A percentile compares a stretch with the other conserved stretches of the same genome.
Evolutionary conservation across 208 protist species (phyloP).

Genomic region (Entamoeba histolytica): DNA sequence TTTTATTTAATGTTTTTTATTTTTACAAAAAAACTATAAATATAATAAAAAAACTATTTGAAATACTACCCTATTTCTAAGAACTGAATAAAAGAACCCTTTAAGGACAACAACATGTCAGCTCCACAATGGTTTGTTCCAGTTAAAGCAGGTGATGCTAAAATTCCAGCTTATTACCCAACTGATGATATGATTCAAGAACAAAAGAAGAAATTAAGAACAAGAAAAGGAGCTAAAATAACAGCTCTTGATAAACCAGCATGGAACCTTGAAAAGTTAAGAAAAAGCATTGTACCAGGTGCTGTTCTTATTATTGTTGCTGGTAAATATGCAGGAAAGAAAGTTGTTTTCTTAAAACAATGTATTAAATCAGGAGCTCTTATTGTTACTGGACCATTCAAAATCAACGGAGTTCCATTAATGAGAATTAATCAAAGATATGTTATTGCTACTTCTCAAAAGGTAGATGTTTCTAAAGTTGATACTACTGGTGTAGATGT

Average conservation of each 20-base stretch:
- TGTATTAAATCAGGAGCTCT: slow-evolving; percentile 63
- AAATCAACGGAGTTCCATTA: slow-evolving; percentile 84
- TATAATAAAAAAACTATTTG: too few species aligned
- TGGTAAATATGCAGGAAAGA: slow-evolving; percentile 71
- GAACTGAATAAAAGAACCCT: too few species aligned
- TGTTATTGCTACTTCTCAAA: slow-evolving; percentile 86
- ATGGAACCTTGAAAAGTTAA: background rate
- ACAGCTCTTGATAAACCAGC: background rate
- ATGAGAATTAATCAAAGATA: slow-evolving; percentile 79
- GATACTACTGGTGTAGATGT: slow-evolving; percentile 36
- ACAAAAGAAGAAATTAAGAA: background rate
- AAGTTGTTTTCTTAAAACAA: slow-evolving; percentile 89
- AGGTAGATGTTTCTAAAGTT: slow-evolving; percentile 64
- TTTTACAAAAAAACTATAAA: too few species aligned
- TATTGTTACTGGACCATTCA: slow-evolving; percentile 70
- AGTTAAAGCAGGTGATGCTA: background rate
- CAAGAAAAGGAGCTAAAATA: background rate
- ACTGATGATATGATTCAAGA: background rate
- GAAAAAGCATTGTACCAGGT: slow-evolving; percentile 36
- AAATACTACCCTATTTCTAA: too few species aligned
- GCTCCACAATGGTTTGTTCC: background rate
- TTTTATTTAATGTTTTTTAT: too few species aligned
- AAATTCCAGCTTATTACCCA: background rate
- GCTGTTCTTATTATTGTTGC: slow-evolving; percentile 77
- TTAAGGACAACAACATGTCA: background rate